Base-by-base conservation (phyloP, 805 yeast species). In the Sporopachydermia lactativora region DNA sequence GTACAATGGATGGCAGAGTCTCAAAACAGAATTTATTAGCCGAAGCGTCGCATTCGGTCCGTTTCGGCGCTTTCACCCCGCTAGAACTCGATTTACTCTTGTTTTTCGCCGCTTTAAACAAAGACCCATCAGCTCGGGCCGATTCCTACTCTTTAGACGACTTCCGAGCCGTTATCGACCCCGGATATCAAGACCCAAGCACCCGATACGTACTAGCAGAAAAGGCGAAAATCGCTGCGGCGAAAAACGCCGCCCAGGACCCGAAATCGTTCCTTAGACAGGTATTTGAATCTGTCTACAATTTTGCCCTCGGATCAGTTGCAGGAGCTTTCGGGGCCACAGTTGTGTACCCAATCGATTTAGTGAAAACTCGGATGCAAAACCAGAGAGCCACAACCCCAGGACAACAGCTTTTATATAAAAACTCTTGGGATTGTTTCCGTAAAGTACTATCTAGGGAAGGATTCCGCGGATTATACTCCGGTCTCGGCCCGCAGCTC, bases 261-360 rank as follows among this genome's bases (percentile, higher is more conserved):
- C 66, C 66, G 16, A 45, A 48, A 16, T 56, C 65, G 15, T 70
- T 70, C 47, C 47, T 67, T 73, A 81, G 53, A 37, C 62, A 62
- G 49, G 77, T 89, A 39, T 84, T 89, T 47, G 94, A 83, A 54
- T 83, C 95, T 5, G 69, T 79, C 42, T 84, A 88, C 61, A 85
- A 94, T 44, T 89, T 89, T 60, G 64, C 81, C 19, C 66, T 89
- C 44, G 98, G 98, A 14, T 85, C 96, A 3, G 70, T 88, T 39
- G 97, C 98, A 19, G 98, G 98, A 44, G 92, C 96, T 51, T 77
- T 89, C 60, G 98, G 98, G 46, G 96, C 98, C n/a, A 84, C 96
- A 4, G 83, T 81, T 13, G 98, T 89, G 36, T 89, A 89, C 58
- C 98, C 98, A 19, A 92, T 92, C 49, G 98, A 89, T 62, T 68